phyloP scores from a whole-genome alignment of 1,284 basidiomycete genomes.

The Chalciporus piperatoides region DNA sequence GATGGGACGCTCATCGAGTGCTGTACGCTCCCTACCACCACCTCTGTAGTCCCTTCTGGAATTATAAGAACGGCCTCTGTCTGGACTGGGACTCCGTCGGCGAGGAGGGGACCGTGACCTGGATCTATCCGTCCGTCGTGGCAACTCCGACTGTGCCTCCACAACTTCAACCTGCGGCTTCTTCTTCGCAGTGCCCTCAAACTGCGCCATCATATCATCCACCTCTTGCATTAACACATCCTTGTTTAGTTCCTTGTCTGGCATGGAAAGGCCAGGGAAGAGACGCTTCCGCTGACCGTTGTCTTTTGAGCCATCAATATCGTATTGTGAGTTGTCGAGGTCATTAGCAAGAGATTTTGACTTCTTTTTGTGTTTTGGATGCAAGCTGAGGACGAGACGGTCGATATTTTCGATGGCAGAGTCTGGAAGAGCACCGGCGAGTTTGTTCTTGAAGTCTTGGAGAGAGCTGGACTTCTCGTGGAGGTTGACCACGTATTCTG shows the following conservation, averaged over 20 bases:
- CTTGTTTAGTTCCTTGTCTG: constrained; percentile 68
- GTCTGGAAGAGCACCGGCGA: constrained; percentile 84
- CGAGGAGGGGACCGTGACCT: constrained; percentile 43
- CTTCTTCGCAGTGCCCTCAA: constrained; percentile 67
- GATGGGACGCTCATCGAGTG: constrained; percentile 78
- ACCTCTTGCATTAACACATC: constrained; percentile 76
- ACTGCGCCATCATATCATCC: constrained; percentile 82
- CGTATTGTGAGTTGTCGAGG: constrained; percentile 34
- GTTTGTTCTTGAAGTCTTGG: constrained; percentile 77
- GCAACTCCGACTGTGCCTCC: constrained; percentile 51
- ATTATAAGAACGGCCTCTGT: constrained; percentile 45
- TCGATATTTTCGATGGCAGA: constrained; percentile 92
- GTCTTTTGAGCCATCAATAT: constrained; percentile 45
- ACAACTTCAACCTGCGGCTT: constrained; percentile 45
- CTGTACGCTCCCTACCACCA: constrained; percentile 36
- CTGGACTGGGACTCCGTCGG: constrained; percentile 54
- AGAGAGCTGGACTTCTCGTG: constrained; percentile 82
- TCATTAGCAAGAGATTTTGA: constrained; percentile 43
- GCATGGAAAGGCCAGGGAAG: constrained; percentile 89
- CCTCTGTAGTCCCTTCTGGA: constrained; percentile 43
- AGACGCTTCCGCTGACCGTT: constrained; percentile 76
- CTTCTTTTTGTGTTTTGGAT: constrained; percentile 94
- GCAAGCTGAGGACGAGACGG: constrained; percentile 89
- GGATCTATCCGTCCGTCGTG: constrained; percentile 50
- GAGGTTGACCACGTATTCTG: constrained; percentile 92